Evolutionary conservation across 2,329 filamentous ascomycete species (phyloP), one percentile per base, ranked within the genome.

Genomic region (Dothideomycetes sp.): DNA sequence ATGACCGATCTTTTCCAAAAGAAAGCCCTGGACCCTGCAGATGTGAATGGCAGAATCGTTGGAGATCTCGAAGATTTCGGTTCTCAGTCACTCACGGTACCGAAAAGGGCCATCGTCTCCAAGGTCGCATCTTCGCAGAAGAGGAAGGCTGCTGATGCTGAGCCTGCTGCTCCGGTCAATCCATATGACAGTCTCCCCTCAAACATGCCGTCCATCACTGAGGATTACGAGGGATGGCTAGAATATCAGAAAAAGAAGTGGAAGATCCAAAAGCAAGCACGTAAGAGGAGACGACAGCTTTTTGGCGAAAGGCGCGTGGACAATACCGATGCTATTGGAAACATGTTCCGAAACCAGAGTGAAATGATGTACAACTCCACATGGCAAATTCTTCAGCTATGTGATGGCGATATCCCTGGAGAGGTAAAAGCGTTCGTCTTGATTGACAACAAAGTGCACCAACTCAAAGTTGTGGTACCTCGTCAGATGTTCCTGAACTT

Each of bases 201-300:
- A 46, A 73, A 76, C 29, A 93, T 94, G 82, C 89, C 91, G 1
- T 76, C 74, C 17, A 83, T 91, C 15, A 84, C 79, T 0, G 78
- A 91, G 34, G 82, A 98, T 60, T 99, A 99, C 51, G 68, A 77
- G 13, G 85, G 77, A 0, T 98, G 94, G 69, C 61, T 99, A 39
- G 74, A 82, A 55, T 96, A 96, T 55, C 91, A 98, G 59, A 99
- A 99, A 63, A 78, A 88, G 65, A 98, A 98, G 63, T 99, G 91
- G 91, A 95, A 89, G 66, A 82, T 96, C 25, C 91, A 99, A 59
- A 94, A 87, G 56, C 83, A 94, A 58, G 87, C 89, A 23, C 78
- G 91, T 16, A 73, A 81, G 45, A 80, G 89, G 30, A 75, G 93
- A 48, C 77, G 89, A 34, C 91, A 98, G 58, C 69, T 98, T 1